phyloP scores from a whole-genome alignment of 495 filamentous ascomycete genomes.

The Penicillium flavigenum region DNA sequence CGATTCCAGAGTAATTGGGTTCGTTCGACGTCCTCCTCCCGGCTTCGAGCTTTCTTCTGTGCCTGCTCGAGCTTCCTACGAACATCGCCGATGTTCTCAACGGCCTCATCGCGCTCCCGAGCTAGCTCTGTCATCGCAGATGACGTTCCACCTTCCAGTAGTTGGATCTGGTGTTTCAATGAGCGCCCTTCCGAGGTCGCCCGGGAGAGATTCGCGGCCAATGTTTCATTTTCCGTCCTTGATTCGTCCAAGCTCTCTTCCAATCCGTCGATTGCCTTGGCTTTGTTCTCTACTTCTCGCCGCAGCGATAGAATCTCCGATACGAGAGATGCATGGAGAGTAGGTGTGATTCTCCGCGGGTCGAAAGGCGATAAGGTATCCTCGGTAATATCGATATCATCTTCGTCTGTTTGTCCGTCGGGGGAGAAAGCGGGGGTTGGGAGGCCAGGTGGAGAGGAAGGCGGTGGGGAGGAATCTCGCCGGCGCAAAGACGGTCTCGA shows the following conservation, averaged over 20 bases:
- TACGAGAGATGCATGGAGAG: slow-evolving; percentile 89
- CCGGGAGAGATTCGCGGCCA: slow-evolving; percentile 58
- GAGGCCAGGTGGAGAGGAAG: slow-evolving; percentile 63
- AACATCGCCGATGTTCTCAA: slow-evolving; percentile 69
- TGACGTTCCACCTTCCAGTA: slow-evolving; percentile 82
- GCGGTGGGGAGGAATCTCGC: slow-evolving; percentile 60
- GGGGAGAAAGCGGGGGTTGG: slow-evolving; percentile 46
- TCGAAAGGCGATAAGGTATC: slow-evolving; percentile 79
- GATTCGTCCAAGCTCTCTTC: slow-evolving; percentile 72
- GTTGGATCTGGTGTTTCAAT: slow-evolving; percentile 77
- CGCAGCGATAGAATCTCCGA: slow-evolving; percentile 88
- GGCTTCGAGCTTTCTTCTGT: slow-evolving; percentile 72
- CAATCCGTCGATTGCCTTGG: slow-evolving; percentile 76
- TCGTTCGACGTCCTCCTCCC: slow-evolving; percentile 80
- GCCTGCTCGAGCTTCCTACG: slow-evolving; percentile 75
- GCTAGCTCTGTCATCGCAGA: slow-evolving; percentile 79
- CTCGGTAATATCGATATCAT: slow-evolving; percentile 62
- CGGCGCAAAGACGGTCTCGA: slow-evolving; percentile 53
- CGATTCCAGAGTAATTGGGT: slow-evolving; percentile 73
- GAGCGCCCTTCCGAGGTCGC: slow-evolving; percentile 73
- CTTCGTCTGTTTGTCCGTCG: slow-evolving; percentile 48
- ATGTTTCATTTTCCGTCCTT: slow-evolving; percentile 68
- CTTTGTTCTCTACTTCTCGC: slow-evolving; percentile 84
- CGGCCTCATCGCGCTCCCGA: slow-evolving; percentile 81
- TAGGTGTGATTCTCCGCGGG: slow-evolving; percentile 89